Evolutionary conservation across 2,329 filamentous ascomycete species (phyloP).

Genomic region (Trichoderma afroharzianum): DNA sequence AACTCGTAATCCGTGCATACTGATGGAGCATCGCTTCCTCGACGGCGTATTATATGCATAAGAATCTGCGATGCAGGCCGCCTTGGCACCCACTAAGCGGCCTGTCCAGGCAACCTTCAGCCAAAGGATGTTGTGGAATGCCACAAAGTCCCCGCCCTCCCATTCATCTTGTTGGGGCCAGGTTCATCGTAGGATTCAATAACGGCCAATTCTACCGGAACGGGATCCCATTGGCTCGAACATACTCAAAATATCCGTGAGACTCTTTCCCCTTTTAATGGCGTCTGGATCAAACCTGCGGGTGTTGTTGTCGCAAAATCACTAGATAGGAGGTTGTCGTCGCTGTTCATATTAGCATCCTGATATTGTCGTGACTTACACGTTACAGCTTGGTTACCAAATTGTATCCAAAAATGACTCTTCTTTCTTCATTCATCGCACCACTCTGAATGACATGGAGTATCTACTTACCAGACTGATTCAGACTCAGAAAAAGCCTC

Average conservation of each 20-base stretch:
- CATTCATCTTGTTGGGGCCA: not conserved
- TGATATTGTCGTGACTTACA: constrained; percentile 2
- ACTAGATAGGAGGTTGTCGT: not conserved
- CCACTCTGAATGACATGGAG: not conserved
- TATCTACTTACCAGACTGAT: constrained; percentile 24
- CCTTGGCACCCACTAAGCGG: constrained; percentile 21
- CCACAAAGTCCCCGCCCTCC: constrained; percentile 4
- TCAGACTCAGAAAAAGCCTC: constrained; percentile 31
- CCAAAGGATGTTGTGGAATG: constrained; percentile 6
- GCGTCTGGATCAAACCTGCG: constrained; percentile 29
- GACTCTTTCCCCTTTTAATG: constrained; percentile 34
- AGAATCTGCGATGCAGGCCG: not conserved
- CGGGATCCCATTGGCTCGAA: constrained; percentile 27
- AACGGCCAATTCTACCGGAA: constrained; percentile 24
- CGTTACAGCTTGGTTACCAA: constrained; percentile 1
- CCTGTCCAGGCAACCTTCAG: constrained; percentile 22
- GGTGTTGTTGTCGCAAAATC: constrained; percentile 7
- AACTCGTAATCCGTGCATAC: constrained; percentile 2
- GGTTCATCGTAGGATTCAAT: not conserved
- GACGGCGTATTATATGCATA: not conserved
- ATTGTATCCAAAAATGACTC: not conserved
- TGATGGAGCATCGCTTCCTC: not conserved
- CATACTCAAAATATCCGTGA: constrained; percentile 35
- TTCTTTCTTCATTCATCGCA: not conserved
- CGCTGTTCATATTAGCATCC: not conserved